phyloP scores from a whole-genome alignment of 768 basidiomycete species.

The Phanerodontia chrysosporium region DNA sequence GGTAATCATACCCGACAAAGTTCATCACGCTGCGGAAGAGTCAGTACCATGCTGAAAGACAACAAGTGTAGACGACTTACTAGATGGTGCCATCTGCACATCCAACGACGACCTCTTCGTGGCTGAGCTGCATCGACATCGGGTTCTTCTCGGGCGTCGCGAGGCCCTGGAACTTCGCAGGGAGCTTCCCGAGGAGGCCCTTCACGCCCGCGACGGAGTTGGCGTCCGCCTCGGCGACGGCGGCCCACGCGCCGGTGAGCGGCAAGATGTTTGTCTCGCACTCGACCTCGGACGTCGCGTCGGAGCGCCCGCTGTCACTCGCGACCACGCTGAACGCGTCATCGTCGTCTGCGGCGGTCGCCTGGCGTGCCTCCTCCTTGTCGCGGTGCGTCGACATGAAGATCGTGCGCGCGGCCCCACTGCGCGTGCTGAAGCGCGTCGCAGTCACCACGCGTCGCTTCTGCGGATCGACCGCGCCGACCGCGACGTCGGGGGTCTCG shows the following conservation, averaged over 20 bases:
- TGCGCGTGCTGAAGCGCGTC: conserved; percentile 80
- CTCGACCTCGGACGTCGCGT: conserved; percentile 30
- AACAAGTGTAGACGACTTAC: conserved; percentile 41
- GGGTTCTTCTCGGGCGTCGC: conserved; percentile 91
- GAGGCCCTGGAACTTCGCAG: conserved; percentile 69
- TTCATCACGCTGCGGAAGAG: conserved; percentile 46
- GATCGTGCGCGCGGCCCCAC: conserved; percentile 78
- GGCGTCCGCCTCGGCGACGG: conserved; percentile 43
- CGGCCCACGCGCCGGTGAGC: conserved; percentile 72
- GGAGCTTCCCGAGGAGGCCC: conserved; percentile 60
- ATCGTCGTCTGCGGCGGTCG: conserved; percentile 17
- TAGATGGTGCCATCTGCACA: conserved; percentile 92
- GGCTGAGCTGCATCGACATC: conserved; percentile 89
- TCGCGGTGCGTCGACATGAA: conserved; percentile 81
- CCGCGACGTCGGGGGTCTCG: conserved; percentile 85
- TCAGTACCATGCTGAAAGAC: conserved; percentile 13
- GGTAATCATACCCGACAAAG: conserved; percentile 56
- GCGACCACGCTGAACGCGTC: conserved; percentile 7
- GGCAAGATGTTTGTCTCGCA: conserved; percentile 63
- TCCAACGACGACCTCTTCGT: conserved; percentile 88
- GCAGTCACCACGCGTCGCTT: conserved; percentile 84
- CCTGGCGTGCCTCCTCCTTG: conserved; percentile 33
- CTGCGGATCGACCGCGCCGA: conserved; percentile 81
- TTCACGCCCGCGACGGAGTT: conserved; percentile 39
- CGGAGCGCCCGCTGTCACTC: conserved; percentile 14